These are phyloP conservation scores for Liquidambar formosana DNA, from an alignment of 164 flowering plant species.

Conservation along the genomic window DNA sequence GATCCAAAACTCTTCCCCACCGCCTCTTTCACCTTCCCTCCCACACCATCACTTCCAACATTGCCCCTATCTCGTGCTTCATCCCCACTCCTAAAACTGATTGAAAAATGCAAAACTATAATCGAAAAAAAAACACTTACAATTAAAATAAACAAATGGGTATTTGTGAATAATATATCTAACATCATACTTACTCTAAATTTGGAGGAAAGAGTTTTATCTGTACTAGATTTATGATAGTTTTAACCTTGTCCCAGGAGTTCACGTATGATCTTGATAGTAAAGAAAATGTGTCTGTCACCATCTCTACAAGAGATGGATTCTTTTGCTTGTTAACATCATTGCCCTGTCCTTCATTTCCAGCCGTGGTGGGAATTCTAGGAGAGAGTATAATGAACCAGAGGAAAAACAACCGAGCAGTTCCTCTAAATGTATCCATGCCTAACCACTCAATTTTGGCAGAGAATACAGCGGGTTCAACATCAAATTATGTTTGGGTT, in stretches of 20 bases:
- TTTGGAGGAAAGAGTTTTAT: conserved; percentile 26
- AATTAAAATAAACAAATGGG: neutral
- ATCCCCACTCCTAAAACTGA: conserved; percentile 19
- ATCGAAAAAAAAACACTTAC: neutral
- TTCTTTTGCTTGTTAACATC: neutral
- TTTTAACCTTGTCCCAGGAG: conserved; percentile 23
- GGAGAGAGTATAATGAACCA: conserved; percentile 1
- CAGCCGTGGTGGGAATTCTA: neutral
- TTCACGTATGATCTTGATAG: conserved; percentile 11
- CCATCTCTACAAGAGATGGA: conserved; percentile 4
- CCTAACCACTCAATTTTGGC: too few relatives aligned
- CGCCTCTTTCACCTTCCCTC: conserved; percentile 28
- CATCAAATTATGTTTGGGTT: neutral
- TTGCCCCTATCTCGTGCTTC: neutral
- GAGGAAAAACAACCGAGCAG: neutral
- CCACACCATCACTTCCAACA: neutral
- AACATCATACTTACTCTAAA: conserved; percentile 32
- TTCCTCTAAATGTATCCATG: conserved; percentile 4
- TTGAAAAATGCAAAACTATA: neutral
- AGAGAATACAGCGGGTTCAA: neutral
- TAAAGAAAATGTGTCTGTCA: conserved; percentile 3
- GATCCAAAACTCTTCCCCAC: conserved; percentile 12
- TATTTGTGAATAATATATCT: neutral
- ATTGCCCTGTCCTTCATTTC: conserved; percentile 2
- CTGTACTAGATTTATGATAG: conserved; percentile 17